A percentile compares a stretch with the other conserved stretches of the same genome.
phyloP scores from a whole-genome alignment of 1,139 yeast genomes.

The Candida sp. region DNA sequence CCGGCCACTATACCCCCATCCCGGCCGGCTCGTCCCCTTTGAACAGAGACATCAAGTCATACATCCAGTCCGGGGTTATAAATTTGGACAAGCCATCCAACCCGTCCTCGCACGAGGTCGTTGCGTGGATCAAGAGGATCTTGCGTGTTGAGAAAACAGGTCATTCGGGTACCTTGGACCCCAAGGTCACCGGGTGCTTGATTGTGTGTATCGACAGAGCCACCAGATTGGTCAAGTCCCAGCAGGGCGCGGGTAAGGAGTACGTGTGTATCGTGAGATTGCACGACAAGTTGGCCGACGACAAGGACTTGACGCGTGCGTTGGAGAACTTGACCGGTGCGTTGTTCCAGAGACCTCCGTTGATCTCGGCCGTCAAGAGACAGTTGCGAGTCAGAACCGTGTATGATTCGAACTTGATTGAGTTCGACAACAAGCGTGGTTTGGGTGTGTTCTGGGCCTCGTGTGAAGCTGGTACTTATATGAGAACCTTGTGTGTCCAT shows the following conservation, averaged over 20 bases:
- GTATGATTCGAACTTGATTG: constrained; percentile 93
- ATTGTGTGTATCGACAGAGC: constrained; percentile 99
- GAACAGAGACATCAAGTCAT: constrained; percentile 90
- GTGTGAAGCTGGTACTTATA: constrained; percentile 99
- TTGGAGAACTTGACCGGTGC: constrained; percentile 98
- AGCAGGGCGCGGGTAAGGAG: constrained; percentile 99
- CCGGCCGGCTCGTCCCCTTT: constrained; percentile 96
- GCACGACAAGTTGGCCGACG: constrained; percentile 91
- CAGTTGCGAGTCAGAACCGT: constrained; percentile 98
- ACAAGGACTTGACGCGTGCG: constrained; percentile 86
- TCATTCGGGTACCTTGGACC: constrained; percentile 99
- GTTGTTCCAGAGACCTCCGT: constrained; percentile 98
- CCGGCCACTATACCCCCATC: constrained; percentile 96
- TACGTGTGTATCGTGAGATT: constrained; percentile 97
- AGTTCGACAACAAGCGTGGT: constrained; percentile 96
- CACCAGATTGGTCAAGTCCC: constrained; percentile 96
- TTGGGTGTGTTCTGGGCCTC: constrained; percentile 99
- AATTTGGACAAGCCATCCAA: constrained; percentile 98
- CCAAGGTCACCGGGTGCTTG: constrained; percentile 97
- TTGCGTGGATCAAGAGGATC: constrained; percentile 98
- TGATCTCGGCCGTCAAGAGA: constrained; percentile 98
- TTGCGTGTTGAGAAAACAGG: constrained; percentile 97
- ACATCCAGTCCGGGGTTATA: constrained; percentile 93
- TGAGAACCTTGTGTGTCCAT: constrained; percentile 99
- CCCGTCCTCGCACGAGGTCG: constrained; percentile 98